phyloP scores from a whole-genome alignment of 2,329 filamentous ascomycete genomes.

The Alternaria brassicae region DNA sequence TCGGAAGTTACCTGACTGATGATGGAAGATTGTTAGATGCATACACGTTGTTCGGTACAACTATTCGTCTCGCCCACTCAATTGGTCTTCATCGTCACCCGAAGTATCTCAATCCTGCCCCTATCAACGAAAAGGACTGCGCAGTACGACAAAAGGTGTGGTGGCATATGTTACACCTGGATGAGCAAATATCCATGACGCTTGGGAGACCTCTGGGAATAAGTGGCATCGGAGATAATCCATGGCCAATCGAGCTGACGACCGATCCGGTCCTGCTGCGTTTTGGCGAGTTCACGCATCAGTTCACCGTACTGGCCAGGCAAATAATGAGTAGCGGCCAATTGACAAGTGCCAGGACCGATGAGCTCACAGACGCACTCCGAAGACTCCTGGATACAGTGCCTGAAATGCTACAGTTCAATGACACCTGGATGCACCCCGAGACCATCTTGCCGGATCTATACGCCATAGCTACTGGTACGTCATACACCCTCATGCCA shows the following conservation, averaged over 20 bases:
- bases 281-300: slow-evolving; percentile 55
- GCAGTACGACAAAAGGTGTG: slow-evolving; percentile 55
- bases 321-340: slow-evolving; percentile 56
- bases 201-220: slow-evolving; percentile 59
- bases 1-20: slow-evolving; percentile 59
- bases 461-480: slow-evolving; percentile 55
- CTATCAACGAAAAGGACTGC: slow-evolving; percentile 51
- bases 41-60: slow-evolving; percentile 59
- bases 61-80: slow-evolving; percentile 58
- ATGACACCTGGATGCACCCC: slow-evolving; percentile 53
- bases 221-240: slow-evolving; percentile 59
- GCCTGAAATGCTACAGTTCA: slow-evolving; percentile 57
- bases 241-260: slow-evolving; percentile 54
- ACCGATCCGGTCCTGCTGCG: slow-evolving; percentile 55
- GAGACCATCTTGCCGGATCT: slow-evolving; percentile 53
- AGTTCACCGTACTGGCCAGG: slow-evolving; percentile 58
- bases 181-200: slow-evolving; percentile 60
- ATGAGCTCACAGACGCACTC: slow-evolving; percentile 57
- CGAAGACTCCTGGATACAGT: slow-evolving; percentile 55
- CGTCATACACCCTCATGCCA: slow-evolving; percentile 19
- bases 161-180: slow-evolving; percentile 63
- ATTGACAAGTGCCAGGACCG: slow-evolving; percentile 54
- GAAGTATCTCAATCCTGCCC: slow-evolving; percentile 54
- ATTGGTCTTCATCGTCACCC: slow-evolving; percentile 60
- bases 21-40: slow-evolving; percentile 59